Base-by-base conservation (phyloP, 2,329 filamentous ascomycete genomes). In the Mollisia scopiformis region DNA sequence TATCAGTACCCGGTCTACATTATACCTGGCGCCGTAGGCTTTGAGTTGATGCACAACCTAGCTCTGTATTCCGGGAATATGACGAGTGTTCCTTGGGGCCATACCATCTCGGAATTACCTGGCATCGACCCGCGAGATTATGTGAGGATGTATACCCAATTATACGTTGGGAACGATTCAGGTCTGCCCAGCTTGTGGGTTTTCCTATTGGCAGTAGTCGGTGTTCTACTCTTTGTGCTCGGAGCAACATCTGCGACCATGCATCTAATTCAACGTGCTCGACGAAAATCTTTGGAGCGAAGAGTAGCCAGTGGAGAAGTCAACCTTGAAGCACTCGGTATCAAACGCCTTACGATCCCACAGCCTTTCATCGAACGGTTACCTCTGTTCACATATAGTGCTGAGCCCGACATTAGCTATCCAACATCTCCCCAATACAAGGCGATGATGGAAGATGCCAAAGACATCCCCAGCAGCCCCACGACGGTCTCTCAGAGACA, bases 1-100 rank as follows among this genome's bases (percentile, higher is more conserved):
- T 89, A 89, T 69, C 80, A 83, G 28, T 97, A 88, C 69, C 93
- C 94, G 0, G 86, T 97, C 13, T 97, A 95, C 75, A 93, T 91
- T 41, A 79, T 98, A 16, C 84, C 92, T 0, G 87, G 90, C 6
- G 75, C 79, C 10, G 81, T 85, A 21, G 94, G 93, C 23, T 75
- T 78, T 13, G 78, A 82, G 33, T 82, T 97, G 75, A 89, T 97
- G 82, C 73, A 83, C 8, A 84, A 92, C 71, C 79, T 96, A 39
- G 85, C 87, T 39, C 77, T 84, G 25, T 97, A 97, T 74, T 96
- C 92, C 3, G 91, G 91, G 31, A 89, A 90, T 69, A 76, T 94
- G 63, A 86, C 84, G 1, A 70, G 82, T 39, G 81, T 88, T 1
- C 87, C 87, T 3, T 81, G 82, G 61, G 85, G 85, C 41, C 72